Conservation (phyloP, 768 basidiomycete species). For the Cystofilobasidium capitatum region DNA sequence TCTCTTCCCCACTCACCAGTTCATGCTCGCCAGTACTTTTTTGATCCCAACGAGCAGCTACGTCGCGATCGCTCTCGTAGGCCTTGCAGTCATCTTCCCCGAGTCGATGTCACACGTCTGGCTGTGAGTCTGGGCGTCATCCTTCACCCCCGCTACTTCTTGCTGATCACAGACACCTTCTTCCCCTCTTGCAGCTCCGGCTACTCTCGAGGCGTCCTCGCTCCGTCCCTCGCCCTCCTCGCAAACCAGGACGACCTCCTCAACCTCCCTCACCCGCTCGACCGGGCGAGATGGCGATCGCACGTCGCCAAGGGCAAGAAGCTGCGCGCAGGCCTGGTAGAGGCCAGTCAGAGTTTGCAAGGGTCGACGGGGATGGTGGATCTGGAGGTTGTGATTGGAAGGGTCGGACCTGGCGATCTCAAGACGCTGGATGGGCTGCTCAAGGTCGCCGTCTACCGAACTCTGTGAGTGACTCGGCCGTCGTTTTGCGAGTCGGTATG, state of each 20-base stretch:
- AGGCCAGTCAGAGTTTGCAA: constrained; percentile 30
- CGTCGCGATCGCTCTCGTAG: constrained; percentile 46
- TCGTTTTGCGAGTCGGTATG: constrained; percentile 7
- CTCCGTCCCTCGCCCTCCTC: constrained; percentile 31
- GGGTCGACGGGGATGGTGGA: constrained; percentile 34
- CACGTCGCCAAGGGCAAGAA: constrained; percentile 29
- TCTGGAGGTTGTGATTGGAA: constrained; percentile 37
- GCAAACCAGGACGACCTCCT: constrained; percentile 34
- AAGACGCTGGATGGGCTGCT: constrained; percentile 25
- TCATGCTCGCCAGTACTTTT: constrained; percentile 41
- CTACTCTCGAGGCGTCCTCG: constrained; percentile 32
- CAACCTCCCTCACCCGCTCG: constrained; percentile 27
- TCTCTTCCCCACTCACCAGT: constrained; percentile 46
- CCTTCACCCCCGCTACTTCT: background rate
- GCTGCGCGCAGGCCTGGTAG: constrained; percentile 30
- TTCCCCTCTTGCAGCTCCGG: background rate
- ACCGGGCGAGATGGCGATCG: constrained; percentile 31
- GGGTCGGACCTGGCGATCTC: constrained; percentile 36
- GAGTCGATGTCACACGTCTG: constrained; percentile 46
- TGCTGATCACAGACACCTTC: background rate
- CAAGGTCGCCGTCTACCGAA: background rate
- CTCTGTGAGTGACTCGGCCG: constrained; percentile 29
- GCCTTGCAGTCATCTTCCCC: constrained; percentile 49
- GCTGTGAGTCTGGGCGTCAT: background rate
- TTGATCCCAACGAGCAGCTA: constrained; percentile 46